Percentiles rank a stretch among this genome's conserved stretches.
These are phyloP conservation scores for Yamadazyma dushanensis DNA, from an alignment of 1,139 yeast genomes.

Conservation along the genomic window DNA sequence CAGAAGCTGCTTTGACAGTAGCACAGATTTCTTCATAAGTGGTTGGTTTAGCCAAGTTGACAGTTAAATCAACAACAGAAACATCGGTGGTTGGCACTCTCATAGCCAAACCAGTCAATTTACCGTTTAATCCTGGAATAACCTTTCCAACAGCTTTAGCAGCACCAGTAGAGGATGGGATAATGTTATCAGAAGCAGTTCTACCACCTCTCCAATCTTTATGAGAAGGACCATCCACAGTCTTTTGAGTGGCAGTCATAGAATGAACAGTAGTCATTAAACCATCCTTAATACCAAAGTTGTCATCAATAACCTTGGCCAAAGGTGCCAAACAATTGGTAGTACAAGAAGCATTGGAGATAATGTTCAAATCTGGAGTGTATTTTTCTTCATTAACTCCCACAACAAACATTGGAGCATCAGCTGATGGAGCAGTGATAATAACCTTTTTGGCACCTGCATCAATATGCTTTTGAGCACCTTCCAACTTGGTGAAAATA, in stretches of 20 bases:
- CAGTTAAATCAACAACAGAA: conserved; percentile 46
- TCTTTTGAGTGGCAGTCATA: conserved; percentile 79
- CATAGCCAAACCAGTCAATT: conserved; percentile 76
- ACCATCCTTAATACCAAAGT: conserved; percentile 72
- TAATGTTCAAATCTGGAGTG: conserved; percentile 60
- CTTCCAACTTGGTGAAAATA: conserved; percentile 69
- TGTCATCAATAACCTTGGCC: conserved; percentile 72
- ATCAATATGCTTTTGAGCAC: conserved; percentile 68
- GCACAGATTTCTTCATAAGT: conserved; percentile 69
- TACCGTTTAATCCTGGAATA: conserved; percentile 73
- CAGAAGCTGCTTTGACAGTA: conserved; percentile 61
- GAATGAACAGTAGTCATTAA: conserved; percentile 82
- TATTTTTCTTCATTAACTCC: conserved; percentile 73
- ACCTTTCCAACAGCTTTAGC: conserved; percentile 86
- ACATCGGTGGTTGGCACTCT: conserved; percentile 81
- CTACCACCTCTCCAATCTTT: conserved; percentile 91
- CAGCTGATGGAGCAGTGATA: conserved; percentile 77
- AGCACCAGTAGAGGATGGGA: conserved; percentile 83
- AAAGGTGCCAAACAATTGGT: conserved; percentile 81
- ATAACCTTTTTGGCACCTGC: conserved; percentile 83
- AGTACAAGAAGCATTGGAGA: conserved; percentile 80
- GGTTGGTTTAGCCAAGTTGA: conserved; percentile 57
- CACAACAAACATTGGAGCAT: conserved; percentile 77
- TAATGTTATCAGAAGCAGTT: conserved; percentile 78
- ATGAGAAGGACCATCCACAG: conserved; percentile 81